Conservation (phyloP, 1,284 basidiomycete species). For the Rhodotorula mucilaginosa region DNA sequence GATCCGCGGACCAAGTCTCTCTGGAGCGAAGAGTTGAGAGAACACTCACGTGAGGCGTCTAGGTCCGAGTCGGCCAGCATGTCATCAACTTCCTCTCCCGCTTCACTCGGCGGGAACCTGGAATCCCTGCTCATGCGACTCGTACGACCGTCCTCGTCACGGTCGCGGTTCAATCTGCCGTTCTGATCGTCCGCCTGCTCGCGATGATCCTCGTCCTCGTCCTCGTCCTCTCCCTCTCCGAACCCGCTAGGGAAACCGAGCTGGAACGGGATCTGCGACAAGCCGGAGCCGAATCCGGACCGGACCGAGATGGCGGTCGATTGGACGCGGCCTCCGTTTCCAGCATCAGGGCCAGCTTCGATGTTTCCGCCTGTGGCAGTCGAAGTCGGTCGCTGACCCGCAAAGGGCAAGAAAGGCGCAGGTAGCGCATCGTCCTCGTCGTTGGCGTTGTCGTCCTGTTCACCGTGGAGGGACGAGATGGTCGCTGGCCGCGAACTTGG, state of each 20-base stretch:
- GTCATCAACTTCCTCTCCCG: neutral
- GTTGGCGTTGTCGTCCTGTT: neutral
- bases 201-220: neutral
- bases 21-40: too few species aligned
- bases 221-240: constrained; percentile 19
- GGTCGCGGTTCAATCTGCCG: neutral
- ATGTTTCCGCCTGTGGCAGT: neutral
- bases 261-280: constrained; percentile 39
- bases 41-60: neutral
- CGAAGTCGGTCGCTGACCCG: constrained; percentile 34
- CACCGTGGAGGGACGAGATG: neutral
- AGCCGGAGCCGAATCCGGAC: constrained; percentile 31
- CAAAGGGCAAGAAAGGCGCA: constrained; percentile 38
- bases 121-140: constrained; percentile 3
- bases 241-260: constrained; percentile 35
- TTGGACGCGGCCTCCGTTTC: constrained; percentile 15
- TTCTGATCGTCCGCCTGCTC: neutral
- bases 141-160: constrained; percentile 5
- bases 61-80: neutral
- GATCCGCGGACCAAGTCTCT: neutral
- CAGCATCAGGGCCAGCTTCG: neutral
- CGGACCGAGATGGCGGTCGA: constrained; percentile 30
- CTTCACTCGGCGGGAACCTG: constrained; percentile 4
- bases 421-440: constrained; percentile 31
- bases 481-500: neutral